These are phyloP conservation scores for Perkinsus marinus DNA, from an alignment of 169 alveolate species.

Conservation along the genomic window DNA sequence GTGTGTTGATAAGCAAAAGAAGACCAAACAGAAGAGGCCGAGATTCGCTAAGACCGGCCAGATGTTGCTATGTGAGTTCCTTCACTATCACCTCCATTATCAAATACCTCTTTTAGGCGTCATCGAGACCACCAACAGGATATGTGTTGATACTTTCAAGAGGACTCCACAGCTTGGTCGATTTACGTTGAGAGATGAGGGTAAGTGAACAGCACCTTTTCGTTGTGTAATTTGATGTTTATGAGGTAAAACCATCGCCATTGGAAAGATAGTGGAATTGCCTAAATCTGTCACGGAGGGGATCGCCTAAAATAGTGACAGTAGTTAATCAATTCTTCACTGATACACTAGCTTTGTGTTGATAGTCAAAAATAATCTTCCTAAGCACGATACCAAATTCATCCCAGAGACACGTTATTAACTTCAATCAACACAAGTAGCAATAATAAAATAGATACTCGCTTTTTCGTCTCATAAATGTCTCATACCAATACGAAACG, in stretches of 20 bases:
- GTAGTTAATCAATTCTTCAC: neutral
- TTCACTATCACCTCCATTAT: neutral
- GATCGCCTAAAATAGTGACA: neutral
- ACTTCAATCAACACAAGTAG: neutral
- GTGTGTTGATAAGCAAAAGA: conserved; percentile 27
- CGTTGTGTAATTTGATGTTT: neutral
- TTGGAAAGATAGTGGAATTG: conserved; percentile 59
- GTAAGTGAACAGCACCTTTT: conserved; percentile 15
- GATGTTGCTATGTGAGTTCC: conserved; percentile 30
- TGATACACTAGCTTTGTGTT: neutral
- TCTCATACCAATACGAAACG: neutral
- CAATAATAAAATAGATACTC: neutral
- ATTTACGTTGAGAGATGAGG: conserved; percentile 89
- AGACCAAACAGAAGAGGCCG: conserved; percentile 34
- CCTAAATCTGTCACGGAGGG: conserved; percentile 24
- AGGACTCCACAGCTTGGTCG: conserved; percentile 79
- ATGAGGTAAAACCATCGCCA: conserved; percentile 58
- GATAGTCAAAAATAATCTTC: no score
- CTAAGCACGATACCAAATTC: neutral
- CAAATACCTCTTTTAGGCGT: neutral
- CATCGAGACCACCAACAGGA: conserved; percentile 41
- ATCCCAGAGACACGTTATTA: no score
- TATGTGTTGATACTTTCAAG: conserved; percentile 76
- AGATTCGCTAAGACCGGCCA: conserved; percentile 37
- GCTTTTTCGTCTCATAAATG: neutral